Evolutionary conservation across 2,329 filamentous ascomycete genomes (phyloP).

Genomic region (Colletotrichum tropicicola): DNA sequence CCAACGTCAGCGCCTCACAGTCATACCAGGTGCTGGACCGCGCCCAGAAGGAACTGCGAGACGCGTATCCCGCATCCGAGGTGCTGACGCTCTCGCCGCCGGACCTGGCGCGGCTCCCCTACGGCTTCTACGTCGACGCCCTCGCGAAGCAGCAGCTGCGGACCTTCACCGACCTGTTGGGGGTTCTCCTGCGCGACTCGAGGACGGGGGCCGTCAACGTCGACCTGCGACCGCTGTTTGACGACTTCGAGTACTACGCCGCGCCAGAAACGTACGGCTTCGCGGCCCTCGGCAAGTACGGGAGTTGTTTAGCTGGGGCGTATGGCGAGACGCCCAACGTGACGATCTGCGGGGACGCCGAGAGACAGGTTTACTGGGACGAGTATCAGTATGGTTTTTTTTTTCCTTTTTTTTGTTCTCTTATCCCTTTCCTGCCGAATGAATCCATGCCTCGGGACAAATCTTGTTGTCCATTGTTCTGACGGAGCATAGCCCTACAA

Average conservation of each 20-base stretch:
- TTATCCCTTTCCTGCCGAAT: no score
- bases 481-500: constrained; percentile 16
- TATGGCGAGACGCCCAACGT: constrained; percentile 23
- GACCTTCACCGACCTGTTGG: background rate
- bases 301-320: constrained; percentile 13
- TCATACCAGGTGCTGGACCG: background rate
- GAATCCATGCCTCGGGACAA: background rate
- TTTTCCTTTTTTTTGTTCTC: background rate
- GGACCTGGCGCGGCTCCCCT: constrained; percentile 7
- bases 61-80: background rate
- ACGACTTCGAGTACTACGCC: constrained; percentile 25
- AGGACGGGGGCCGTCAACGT: background rate
- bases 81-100: constrained; percentile 16
- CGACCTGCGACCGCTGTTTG: constrained; percentile 9
- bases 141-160: background rate
- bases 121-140: constrained; percentile 8
- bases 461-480: background rate
- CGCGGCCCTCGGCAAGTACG: constrained; percentile 12
- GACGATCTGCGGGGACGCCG: constrained; percentile 17
- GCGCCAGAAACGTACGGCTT: constrained; percentile 11
- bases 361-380: constrained; percentile 22
- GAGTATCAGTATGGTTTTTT: constrained; percentile 16
- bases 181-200: background rate
- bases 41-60: background rate
- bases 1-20: constrained; percentile 25